Evolutionary conservation across 2,329 filamentous ascomycete species (phyloP).

Genomic region (Alternaria postmessia): DNA sequence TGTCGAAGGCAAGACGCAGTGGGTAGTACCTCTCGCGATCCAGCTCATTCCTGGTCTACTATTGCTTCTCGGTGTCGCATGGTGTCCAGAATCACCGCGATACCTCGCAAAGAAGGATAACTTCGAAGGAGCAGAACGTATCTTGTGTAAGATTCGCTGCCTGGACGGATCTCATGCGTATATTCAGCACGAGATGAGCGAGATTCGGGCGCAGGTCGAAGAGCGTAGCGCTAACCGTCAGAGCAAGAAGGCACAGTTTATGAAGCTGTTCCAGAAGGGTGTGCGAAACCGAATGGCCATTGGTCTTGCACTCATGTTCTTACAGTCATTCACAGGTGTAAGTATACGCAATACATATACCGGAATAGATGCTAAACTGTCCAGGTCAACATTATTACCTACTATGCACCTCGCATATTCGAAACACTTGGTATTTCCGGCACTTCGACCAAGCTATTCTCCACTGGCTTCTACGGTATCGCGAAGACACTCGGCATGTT

Average conservation of each 20-base stretch:
- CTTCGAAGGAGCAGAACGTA: constrained; percentile 53
- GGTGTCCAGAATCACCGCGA: constrained; percentile 49
- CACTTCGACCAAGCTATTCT: constrained; percentile 53
- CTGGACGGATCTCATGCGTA: constrained; percentile 54
- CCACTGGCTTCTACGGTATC: constrained; percentile 62
- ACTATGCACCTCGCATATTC: constrained; percentile 50
- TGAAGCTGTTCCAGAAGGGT: constrained; percentile 51
- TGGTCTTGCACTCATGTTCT: constrained; percentile 50
- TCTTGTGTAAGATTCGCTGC: constrained; percentile 55
- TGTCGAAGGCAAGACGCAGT: constrained; percentile 61
- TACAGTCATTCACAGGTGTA: constrained; percentile 48
- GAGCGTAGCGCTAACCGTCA: constrained; percentile 39
- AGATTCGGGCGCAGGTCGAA: constrained; percentile 53
- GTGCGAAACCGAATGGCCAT: constrained; percentile 51
- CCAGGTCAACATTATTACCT: constrained; percentile 47
- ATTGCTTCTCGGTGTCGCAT: constrained; percentile 47
- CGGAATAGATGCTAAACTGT: constrained; percentile 9
- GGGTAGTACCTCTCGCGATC: constrained; percentile 67
- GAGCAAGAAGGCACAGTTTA: constrained; percentile 42
- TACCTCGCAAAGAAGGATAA: constrained; percentile 41
- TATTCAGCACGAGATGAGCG: constrained; percentile 60
- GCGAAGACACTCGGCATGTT: constrained; percentile 51
- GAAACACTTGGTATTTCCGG: constrained; percentile 57
- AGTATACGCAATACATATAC: constrained; percentile 2
- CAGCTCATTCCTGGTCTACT: constrained; percentile 54